A percentile compares a stretch with the other conserved stretches of the same genome.
These are phyloP conservation scores for Camellia oleifera DNA, from an alignment of 179 eudicot genomes.

Conservation along the genomic window DNA sequence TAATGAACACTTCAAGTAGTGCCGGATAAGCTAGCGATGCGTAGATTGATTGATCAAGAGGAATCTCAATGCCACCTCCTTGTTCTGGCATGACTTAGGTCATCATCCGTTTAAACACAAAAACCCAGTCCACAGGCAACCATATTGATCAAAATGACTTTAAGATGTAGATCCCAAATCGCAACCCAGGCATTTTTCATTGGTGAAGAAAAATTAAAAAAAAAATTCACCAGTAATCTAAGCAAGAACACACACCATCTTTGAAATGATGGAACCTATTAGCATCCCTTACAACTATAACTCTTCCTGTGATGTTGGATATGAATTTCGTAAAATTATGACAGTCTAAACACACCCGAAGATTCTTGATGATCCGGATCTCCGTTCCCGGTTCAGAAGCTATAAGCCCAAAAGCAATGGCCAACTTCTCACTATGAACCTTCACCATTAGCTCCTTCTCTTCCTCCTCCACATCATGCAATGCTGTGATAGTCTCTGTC, in stretches of 20 bases:
- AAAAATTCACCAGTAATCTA: constrained; percentile 76
- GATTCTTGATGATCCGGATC: constrained; percentile 88
- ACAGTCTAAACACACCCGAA: constrained; percentile 91
- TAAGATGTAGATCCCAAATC: background rate
- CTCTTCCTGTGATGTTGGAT: constrained; percentile 67
- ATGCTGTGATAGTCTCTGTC: constrained; percentile 62
- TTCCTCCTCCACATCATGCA: constrained; percentile 96
- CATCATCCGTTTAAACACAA: background rate
- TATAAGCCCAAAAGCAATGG: constrained; percentile 86
- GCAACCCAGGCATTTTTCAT: background rate
- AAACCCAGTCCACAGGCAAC: background rate
- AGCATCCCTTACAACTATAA: constrained; percentile 87
- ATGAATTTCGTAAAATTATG: constrained; percentile 86
- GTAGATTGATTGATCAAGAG: background rate
- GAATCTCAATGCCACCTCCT: background rate
- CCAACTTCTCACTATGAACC: constrained; percentile 92
- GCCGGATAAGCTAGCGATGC: background rate
- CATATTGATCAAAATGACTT: constrained; percentile 1
- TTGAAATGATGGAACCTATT: constrained; percentile 92
- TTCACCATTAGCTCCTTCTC: constrained; percentile 90
- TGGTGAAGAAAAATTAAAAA: background rate
- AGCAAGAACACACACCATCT: constrained; percentile 81
- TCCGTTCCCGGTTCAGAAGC: constrained; percentile 71
- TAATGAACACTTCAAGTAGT: background rate
- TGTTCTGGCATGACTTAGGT: background rate